Conservation (phyloP, 352 stramenopile genomes). For the Globisporangium nodosum region DNA sequence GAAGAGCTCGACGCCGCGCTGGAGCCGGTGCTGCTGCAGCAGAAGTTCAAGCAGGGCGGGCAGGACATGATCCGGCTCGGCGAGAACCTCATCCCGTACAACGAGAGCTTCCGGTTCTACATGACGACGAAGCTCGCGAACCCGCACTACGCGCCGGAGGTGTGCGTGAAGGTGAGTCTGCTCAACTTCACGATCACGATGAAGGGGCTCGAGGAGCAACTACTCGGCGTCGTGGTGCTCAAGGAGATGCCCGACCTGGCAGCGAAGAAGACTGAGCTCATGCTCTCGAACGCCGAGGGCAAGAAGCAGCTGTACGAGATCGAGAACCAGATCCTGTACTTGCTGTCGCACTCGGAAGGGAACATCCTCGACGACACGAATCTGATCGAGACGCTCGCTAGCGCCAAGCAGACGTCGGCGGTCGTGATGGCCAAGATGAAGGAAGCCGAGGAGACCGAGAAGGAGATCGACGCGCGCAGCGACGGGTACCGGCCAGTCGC, state of each 20-base stretch:
- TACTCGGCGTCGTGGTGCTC: conserved; percentile 84
- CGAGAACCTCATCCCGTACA: conserved; percentile 91
- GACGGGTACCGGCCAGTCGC: conserved; percentile 85
- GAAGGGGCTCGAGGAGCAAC: conserved; percentile 88
- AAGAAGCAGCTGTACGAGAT: conserved; percentile 90
- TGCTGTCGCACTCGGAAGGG: conserved; percentile 88
- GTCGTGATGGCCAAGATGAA: conserved; percentile 88
- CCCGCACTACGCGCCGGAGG: conserved; percentile 89
- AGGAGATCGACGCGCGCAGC: conserved; percentile 85
- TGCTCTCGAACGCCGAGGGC: conserved; percentile 83
- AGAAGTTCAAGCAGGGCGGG: conserved; percentile 91
- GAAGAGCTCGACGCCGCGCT: conserved; percentile 89
- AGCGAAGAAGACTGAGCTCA: conserved; percentile 89
- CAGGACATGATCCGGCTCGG: conserved; percentile 90
- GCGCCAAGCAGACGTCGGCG: conserved; percentile 71
- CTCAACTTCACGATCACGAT: conserved; percentile 93
- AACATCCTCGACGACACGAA: conserved; percentile 93
- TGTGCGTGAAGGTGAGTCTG: conserved; percentile 90
- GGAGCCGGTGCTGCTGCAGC: conserved; percentile 86
- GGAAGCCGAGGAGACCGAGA: conserved; percentile 88
- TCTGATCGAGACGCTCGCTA: conserved; percentile 88
- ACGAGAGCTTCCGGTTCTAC: conserved; percentile 88
- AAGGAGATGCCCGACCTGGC: conserved; percentile 89
- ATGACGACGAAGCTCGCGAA: conserved; percentile 92
- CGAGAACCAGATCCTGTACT: conserved; percentile 90